Base-by-base conservation (phyloP, 495 filamentous ascomycete species). In the Penicillium ochrochloron region DNA sequence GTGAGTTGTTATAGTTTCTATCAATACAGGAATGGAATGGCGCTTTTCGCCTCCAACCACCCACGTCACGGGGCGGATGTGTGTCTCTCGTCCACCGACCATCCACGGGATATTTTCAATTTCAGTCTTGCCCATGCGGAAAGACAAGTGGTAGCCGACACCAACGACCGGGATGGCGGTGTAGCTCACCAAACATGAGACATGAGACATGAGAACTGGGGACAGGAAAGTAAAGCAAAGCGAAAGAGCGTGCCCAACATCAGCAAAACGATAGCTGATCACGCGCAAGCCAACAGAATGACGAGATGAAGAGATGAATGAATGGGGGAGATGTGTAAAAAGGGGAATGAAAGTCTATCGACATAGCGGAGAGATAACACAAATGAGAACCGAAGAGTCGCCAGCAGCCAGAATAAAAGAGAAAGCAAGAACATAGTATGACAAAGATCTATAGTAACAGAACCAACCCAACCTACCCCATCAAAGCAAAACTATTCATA, bases 331-430 rank as follows among this genome's bases (percentile, higher is more conserved):
- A 51, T 23, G 42, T 15, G 57, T 27, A 27, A 60, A 37, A 21
- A 4, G 19, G 25, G 57, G 17, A 50, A 59, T 33, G 63, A 61
- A 44, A 53, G 62, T 71, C 64, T 73, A 72, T 69, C 69, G 62
- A 73, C 64, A 68, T 65, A 65, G 65, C 33, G 51, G 60, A 48
- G 56, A 67, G 44, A 58, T 73, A 73, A 73, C 54, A 73, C 69
- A 73, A 23, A 62, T 60, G 56, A 71, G 69, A 67, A 71, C 57
- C 21, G 65, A 70, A 70, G 50, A 57, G 53, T 57, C 52, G 52
- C 52, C 55, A 56, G 34, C 12, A 58, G 23, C 55, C 33, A 58
- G 41, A 35, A 46, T 39, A 29, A 14, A 50, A 25, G 1, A 17
- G 27, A 14, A 39, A 59, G 57, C 15, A 19, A 35, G 46, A 55